phyloP scores from a whole-genome alignment of 208 protist species.

The Leishmania aethiopica region DNA sequence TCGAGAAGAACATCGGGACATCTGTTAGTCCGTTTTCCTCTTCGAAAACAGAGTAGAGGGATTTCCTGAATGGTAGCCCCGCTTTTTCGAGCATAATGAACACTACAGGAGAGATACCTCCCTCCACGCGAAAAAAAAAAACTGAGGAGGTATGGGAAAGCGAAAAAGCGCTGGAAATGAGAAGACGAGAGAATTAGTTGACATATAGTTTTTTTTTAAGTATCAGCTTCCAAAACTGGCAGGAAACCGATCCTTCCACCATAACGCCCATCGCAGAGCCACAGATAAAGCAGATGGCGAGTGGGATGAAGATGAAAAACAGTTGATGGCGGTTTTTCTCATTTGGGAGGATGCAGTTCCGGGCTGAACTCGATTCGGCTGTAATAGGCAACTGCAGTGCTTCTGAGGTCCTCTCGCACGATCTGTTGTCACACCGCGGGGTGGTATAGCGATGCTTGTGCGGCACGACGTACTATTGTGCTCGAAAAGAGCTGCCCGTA shows the following conservation, averaged over 20 bases:
- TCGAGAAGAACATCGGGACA: constrained; percentile 19
- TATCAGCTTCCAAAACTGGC: background rate
- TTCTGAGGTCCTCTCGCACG: background rate
- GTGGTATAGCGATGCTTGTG: background rate
- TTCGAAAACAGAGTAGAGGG: constrained; percentile 10
- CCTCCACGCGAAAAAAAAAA: background rate
- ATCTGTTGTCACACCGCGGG: background rate
- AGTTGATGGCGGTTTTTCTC: background rate
- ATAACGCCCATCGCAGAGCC: background rate
- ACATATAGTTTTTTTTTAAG: too few species aligned
- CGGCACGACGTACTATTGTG: background rate
- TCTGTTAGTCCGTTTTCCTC: constrained; percentile 7
- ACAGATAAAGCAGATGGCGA: background rate
- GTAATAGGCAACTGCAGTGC: too few species aligned
- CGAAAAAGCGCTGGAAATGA: background rate
- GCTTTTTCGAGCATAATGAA: constrained; percentile 30
- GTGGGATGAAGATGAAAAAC: background rate
- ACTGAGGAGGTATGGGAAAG: background rate
- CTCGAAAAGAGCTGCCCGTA: background rate
- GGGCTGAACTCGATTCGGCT: background rate
- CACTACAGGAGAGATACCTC: background rate
- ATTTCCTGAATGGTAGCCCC: constrained; percentile 8
- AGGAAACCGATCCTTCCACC: background rate
- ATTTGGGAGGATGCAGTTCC: background rate
- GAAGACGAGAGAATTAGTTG: background rate